These are phyloP conservation scores for Metschnikowia chrysomelidarum DNA, from an alignment of 805 yeast species.

Conservation along the genomic window DNA sequence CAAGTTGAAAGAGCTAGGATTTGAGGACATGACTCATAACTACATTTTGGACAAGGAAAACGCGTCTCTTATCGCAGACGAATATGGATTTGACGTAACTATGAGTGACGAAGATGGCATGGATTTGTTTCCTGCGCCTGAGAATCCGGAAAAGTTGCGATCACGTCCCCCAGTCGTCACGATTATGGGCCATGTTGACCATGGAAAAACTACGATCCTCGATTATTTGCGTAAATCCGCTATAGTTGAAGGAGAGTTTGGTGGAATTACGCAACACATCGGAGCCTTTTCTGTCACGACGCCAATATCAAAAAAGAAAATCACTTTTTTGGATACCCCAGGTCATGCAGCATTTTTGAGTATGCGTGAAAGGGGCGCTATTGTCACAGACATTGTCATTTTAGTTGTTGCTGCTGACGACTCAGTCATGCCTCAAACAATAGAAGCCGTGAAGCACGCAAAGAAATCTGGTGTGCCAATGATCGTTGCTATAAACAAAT, in stretches of 20 bases:
- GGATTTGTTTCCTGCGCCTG: constrained; percentile 56
- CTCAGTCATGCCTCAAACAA: constrained; percentile 96
- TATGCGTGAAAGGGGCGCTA: constrained; percentile 96
- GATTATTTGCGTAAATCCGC: constrained; percentile 84
- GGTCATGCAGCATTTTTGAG: constrained; percentile 97
- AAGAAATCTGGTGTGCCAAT: constrained; percentile 76
- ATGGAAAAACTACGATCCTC: constrained; percentile 92
- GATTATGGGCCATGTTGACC: constrained; percentile 98
- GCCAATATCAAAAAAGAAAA: constrained; percentile 66
- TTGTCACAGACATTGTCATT: constrained; percentile 86
- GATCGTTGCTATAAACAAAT: constrained; percentile 89
- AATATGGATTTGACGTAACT: constrained; percentile 69
- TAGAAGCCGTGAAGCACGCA: constrained; percentile 93
- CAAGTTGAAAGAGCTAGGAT: constrained; percentile 68
- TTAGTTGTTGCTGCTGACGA: constrained; percentile 97
- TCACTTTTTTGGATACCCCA: constrained; percentile 94
- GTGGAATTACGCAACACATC: constrained; percentile 97
- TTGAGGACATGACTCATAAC: constrained; percentile 66
- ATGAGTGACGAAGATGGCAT: constrained; percentile 57
- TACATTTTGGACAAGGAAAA: constrained; percentile 84
- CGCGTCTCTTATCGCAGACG: constrained; percentile 84
- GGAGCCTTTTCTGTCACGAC: constrained; percentile 94
- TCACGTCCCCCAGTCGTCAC: constrained; percentile 93
- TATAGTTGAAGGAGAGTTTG: constrained; percentile 81
- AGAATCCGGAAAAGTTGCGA: constrained; percentile 45